These are phyloP conservation scores for Mortierella sp. DNA, from an alignment of 371 early-diverging fungal species.

Conservation along the genomic window DNA sequence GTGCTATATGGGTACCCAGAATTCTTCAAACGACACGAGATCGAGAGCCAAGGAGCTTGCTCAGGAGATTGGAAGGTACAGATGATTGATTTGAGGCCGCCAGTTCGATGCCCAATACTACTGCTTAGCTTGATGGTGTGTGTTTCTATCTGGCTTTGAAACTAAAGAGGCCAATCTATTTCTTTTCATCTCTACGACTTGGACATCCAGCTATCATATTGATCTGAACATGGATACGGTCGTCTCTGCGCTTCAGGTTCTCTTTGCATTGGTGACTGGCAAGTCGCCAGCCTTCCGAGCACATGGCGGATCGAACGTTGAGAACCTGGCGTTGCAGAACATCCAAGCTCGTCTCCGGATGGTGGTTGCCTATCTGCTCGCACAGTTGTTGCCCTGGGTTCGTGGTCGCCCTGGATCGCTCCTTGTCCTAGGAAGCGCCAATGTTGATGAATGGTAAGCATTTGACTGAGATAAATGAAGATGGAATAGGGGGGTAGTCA, in stretches of 20 bases:
- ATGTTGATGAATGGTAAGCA: conserved; percentile 91
- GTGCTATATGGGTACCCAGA: conserved; percentile 94
- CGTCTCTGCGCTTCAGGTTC: conserved; percentile 75
- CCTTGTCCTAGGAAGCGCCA: conserved; percentile 95
- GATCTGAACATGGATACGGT: conserved; percentile 90
- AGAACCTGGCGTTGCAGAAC: conserved; percentile 97
- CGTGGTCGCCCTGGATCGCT: conserved; percentile 80
- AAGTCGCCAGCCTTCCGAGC: conserved; percentile 82
- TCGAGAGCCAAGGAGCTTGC: conserved; percentile 85
- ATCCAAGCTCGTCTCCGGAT: conserved; percentile 97
- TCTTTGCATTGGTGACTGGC: conserved; percentile 85
- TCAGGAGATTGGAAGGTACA: conserved; percentile 79
- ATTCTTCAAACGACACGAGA: conserved; percentile 91
- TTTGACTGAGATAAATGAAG: no score
- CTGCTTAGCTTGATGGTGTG: no score
- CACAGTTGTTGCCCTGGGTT: conserved; percentile 93
- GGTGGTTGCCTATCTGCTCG: conserved; percentile 95
- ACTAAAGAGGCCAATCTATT: background rate
- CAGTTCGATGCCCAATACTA: no score
- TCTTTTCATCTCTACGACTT: background rate
- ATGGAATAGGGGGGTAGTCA: background rate
- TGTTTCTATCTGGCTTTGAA: background rate
- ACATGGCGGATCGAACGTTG: conserved; percentile 86
- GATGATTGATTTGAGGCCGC: background rate
- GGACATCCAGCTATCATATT: conserved; percentile 86